Conservation (phyloP, 192 early-diverging fungal genomes). For the Dissophora ornata region DNA sequence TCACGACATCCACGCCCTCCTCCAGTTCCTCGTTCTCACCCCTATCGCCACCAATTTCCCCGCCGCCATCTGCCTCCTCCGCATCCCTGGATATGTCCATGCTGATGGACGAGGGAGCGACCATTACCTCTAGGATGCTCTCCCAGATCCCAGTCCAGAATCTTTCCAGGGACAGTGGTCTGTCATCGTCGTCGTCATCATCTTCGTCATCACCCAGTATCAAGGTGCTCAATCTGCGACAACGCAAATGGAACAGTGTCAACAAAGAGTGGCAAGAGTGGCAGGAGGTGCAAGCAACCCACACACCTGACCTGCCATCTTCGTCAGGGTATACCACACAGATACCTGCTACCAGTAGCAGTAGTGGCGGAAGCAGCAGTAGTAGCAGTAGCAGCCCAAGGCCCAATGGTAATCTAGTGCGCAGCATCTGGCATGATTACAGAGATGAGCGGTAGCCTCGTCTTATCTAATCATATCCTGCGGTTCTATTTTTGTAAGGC, state of each 20-base stretch:
- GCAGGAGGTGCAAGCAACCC: slow-evolving; percentile 48
- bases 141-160: no score
- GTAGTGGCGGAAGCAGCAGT: not conserved
- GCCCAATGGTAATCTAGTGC: not conserved
- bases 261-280: slow-evolving; percentile 52
- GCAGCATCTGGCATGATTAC: no score
- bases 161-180: no score
- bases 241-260: slow-evolving; percentile 49
- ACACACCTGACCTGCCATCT: slow-evolving; percentile 9
- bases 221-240: slow-evolving; percentile 33
- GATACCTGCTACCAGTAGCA: not conserved
- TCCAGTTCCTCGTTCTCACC: slow-evolving; percentile 15
- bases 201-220: not conserved
- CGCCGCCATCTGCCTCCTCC: not conserved
- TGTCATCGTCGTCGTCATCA: not conserved
- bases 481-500: not conserved
- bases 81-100: slow-evolving; percentile 15
- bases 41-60: slow-evolving; percentile 35
- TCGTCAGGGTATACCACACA: not conserved
- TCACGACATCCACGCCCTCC: not conserved
- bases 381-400: not conserved
- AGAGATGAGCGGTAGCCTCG: no score
- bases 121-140: no score
- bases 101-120: slow-evolving; percentile 10
- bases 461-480: no score